Evolutionary conservation across 169 alveolate species (phyloP).

Genomic region (Cryptosporidium canis): DNA sequence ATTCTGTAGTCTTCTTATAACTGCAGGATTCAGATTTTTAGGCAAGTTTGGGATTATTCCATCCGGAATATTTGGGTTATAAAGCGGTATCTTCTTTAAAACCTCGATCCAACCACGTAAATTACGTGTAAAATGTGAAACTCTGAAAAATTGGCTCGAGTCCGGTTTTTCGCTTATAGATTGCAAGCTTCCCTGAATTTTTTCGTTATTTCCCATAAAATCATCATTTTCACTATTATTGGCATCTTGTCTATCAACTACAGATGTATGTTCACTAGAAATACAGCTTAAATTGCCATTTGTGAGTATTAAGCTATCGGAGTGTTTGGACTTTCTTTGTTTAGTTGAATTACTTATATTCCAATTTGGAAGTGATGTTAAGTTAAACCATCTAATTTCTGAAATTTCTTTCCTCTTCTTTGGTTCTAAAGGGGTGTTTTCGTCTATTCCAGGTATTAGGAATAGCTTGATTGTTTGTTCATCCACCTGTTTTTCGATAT

Average conservation of each 20-base stretch:
- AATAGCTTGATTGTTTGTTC: constrained; percentile 85
- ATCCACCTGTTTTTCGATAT: constrained; percentile 80
- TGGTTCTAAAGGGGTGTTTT: constrained; percentile 80
- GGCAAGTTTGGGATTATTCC: constrained; percentile 43
- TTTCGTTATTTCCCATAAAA: background rate
- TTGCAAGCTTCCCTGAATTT: background rate
- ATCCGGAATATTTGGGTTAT: constrained; percentile 26
- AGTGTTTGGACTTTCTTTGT: constrained; percentile 19
- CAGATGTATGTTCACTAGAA: constrained; percentile 33
- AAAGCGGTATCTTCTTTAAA: constrained; percentile 37
- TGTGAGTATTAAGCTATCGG: background rate
- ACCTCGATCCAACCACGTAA: constrained; percentile 77
- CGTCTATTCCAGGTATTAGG: constrained; percentile 88
- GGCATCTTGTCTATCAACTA: constrained; percentile 10
- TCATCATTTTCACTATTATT: constrained; percentile 25
- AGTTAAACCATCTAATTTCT: constrained; percentile 84
- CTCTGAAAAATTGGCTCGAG: constrained; percentile 50
- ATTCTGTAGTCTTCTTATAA: constrained; percentile 75
- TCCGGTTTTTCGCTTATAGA: background rate
- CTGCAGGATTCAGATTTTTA: constrained; percentile 62
- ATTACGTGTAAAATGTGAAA: constrained; percentile 76
- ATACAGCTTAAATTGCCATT: background rate
- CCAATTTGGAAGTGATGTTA: constrained; percentile 75
- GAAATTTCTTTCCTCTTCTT: constrained; percentile 86
- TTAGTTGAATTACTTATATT: background rate